phyloP scores from a whole-genome alignment of 2,329 filamentous ascomycete genomes.

The Aspergillus fischeri region DNA sequence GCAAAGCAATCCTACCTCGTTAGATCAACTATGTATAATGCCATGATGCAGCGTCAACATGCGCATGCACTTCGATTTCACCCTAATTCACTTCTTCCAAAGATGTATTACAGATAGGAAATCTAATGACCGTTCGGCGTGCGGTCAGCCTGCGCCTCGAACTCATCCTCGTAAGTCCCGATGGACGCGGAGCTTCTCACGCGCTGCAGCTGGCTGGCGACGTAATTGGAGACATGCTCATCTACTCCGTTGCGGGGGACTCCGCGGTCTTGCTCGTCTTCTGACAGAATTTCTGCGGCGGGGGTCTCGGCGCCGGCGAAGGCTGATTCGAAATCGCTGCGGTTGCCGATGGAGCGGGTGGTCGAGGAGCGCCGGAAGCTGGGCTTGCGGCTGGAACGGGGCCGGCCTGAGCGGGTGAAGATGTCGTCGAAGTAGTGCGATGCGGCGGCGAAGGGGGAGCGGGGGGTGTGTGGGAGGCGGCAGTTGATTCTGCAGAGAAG shows the following conservation, averaged over 20 bases:
- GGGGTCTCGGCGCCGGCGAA: slow-evolving; percentile 27
- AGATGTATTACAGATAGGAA: neutral
- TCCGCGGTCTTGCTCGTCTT: slow-evolving; percentile 37
- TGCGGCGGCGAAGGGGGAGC: slow-evolving; percentile 77
- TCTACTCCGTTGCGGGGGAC: slow-evolving; percentile 51
- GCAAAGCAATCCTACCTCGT: neutral
- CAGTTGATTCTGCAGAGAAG: slow-evolving; percentile 65
- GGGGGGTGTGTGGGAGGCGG: slow-evolving; percentile 86
- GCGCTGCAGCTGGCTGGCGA: slow-evolving; percentile 72
- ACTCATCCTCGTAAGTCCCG: slow-evolving; percentile 57
- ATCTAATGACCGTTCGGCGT: slow-evolving; percentile 22
- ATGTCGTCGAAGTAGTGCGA: slow-evolving; percentile 95
- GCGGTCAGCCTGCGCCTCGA: slow-evolving; percentile 54
- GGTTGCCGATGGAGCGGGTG: slow-evolving; percentile 73
- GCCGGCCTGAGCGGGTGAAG: slow-evolving; percentile 56
- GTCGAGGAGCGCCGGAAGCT: slow-evolving; percentile 74
- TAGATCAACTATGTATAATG: neutral
- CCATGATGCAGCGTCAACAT: neutral
- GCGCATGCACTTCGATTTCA: neutral
- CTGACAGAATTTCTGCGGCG: slow-evolving; percentile 37
- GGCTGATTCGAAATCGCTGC: slow-evolving; percentile 68
- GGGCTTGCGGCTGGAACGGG: slow-evolving; percentile 43
- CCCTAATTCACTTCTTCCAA: neutral
- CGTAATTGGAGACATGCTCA: slow-evolving; percentile 73
- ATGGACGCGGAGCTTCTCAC: slow-evolving; percentile 58